These are phyloP conservation scores for Plasmodium vinckei DNA, from an alignment of 169 alveolate genomes.

Conservation along the genomic window DNA sequence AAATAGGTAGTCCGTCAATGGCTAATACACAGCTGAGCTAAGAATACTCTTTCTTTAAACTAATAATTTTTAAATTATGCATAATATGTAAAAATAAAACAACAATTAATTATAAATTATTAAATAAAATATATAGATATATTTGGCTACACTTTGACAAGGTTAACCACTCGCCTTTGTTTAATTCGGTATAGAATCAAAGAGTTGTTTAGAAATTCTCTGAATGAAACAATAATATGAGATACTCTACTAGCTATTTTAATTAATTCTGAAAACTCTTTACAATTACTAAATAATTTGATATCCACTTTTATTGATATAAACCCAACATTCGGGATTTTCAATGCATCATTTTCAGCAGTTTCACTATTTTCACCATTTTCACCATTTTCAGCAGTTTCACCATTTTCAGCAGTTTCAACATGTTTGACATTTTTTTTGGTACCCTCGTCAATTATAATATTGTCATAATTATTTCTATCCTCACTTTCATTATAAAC, in stretches of 20 bases:
- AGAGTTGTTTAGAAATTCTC: constrained; percentile 62
- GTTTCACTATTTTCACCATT: not conserved
- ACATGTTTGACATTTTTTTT: not conserved
- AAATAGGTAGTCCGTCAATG: too few species aligned
- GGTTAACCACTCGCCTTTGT: constrained; percentile 12
- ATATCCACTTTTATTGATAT: constrained; percentile 55
- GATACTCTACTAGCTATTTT: constrained; percentile 55
- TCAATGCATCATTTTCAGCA: not conserved
- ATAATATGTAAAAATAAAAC: too few species aligned
- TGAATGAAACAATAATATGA: constrained; percentile 64
- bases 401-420: constrained; percentile 4
- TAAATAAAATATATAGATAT: too few species aligned
- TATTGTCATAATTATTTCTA: not conserved
- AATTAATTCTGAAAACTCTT: constrained; percentile 66
- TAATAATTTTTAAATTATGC: too few species aligned
- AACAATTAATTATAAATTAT: too few species aligned
- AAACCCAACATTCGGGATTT: constrained; percentile 65
- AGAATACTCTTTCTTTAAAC: too few species aligned
- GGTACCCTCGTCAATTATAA: not conserved
- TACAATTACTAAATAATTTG: constrained; percentile 39
- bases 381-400: not conserved
- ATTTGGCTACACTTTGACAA: not conserved
- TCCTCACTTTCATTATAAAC: constrained; percentile 12
- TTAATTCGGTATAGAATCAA: constrained; percentile 42
- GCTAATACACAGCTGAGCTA: too few species aligned